Conservation (phyloP, 805 yeast species). For the Kazachstania bromeliacearum region DNA sequence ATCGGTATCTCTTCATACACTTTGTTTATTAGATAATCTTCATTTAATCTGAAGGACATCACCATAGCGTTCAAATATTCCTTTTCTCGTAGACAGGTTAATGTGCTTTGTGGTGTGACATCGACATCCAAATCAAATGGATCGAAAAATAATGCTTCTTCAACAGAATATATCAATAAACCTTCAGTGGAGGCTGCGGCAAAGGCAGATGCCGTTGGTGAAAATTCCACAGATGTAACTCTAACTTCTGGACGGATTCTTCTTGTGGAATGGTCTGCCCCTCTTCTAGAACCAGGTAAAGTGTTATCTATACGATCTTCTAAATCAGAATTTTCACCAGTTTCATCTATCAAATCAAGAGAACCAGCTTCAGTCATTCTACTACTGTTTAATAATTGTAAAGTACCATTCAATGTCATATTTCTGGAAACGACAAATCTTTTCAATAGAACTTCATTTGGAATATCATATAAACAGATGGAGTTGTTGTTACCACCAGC, state of each 20-base stretch:
- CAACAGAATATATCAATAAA: conserved; percentile 68
- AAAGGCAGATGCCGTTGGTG: conserved; percentile 85
- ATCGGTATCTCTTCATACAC: conserved; percentile 67
- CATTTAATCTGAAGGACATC: conserved; percentile 91
- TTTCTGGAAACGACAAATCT: conserved; percentile 80
- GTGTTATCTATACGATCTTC: conserved; percentile 70
- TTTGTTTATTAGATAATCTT: conserved; percentile 56
- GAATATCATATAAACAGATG: conserved; percentile 82
- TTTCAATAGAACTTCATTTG: conserved; percentile 75
- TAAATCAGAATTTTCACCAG: conserved; percentile 76
- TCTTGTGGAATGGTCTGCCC: conserved; percentile 71
- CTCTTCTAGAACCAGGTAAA: conserved; percentile 79
- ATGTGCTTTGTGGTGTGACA: conserved; percentile 71
- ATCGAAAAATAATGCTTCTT: conserved; percentile 68
- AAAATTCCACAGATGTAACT: conserved; percentile 66
- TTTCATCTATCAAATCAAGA: conserved; percentile 67
- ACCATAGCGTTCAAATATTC: conserved; percentile 67
- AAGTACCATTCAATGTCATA: conserved; percentile 86
- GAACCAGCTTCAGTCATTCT: conserved; percentile 86
- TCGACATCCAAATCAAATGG: conserved; percentile 93
- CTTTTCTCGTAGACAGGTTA: conserved; percentile 47
- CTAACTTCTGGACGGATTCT: conserved; percentile 73
- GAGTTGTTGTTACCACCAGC: conserved; percentile 94
- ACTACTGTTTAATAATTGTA: conserved; percentile 65
- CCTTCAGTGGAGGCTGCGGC: conserved; percentile 97